Conservation (phyloP, 2,329 filamentous ascomycete genomes). For the Claviceps sp. region DNA sequence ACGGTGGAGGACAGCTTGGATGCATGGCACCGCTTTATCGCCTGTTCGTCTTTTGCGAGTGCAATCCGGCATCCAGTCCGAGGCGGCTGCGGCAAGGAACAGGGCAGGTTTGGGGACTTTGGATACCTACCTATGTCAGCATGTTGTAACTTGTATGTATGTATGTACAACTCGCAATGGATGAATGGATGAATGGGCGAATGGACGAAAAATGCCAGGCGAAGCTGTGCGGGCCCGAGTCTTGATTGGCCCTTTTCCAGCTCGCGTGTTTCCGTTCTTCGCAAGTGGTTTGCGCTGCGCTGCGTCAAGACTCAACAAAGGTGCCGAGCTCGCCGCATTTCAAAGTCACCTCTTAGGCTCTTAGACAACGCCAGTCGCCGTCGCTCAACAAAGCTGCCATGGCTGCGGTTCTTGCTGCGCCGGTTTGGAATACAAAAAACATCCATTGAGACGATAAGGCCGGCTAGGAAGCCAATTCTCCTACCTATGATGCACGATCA, state of each 20-base stretch:
- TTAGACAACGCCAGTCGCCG: background rate
- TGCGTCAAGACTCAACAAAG: background rate
- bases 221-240: background rate
- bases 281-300: slow-evolving; percentile 2
- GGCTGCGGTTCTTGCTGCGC: no score
- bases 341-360: background rate
- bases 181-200: no score
- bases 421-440: background rate
- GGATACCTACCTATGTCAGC: no score
- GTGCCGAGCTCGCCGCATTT: slow-evolving; percentile 9
- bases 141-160: no score
- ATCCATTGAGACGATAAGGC: background rate
- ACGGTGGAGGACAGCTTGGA: background rate
- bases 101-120: no score
- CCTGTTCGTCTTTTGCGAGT: background rate
- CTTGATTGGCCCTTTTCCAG: background rate
- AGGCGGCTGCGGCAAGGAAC: no score
- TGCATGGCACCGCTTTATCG: background rate
- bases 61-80: no score
- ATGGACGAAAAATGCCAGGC: no score
- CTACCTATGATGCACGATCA: background rate
- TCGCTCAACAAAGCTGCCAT: background rate
- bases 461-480: background rate
- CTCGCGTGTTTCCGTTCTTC: background rate
- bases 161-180: no score